Base-by-base conservation (phyloP, 31 red algal genomes). In the Porphyra umbilicalis region DNA sequence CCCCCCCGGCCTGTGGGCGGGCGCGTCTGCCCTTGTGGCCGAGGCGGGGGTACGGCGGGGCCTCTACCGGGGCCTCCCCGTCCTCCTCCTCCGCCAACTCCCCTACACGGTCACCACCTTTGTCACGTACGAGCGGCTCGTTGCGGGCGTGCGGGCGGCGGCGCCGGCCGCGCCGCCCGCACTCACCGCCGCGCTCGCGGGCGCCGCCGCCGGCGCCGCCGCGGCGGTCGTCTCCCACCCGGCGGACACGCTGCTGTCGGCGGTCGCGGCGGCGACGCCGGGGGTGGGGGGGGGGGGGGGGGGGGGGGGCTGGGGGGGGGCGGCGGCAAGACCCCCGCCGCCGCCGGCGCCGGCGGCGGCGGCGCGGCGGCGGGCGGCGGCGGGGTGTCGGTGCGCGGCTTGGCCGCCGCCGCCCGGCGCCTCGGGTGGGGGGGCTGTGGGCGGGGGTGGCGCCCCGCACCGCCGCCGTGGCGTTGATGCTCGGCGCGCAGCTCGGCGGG, bases 51-150 rank as follows among this genome's bases (percentile, higher is more conserved):
- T 71, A 18, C 32, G 57, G 34, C 46, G 82, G 30, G 82, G 82
- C 10, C 68, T 84, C 15, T 84, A 32, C 30, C 76, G 38, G 7
- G 82, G 82, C 15, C 38, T 84, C 20, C 75, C 75, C 15, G 57
- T 57, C 10, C 76, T 84, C 39, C 31, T 84, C 13, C 68, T 84
- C 31, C 76, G 77, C 57, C 82, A 84, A 35, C 40, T 84, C 16
- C 82, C 82, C 0, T 84, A 84, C 57, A 84, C 82, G 7, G 76
- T 77, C 37, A 57, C 75, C 31, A 76, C 44, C 32, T 84, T 84
- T 76, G 82, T 75, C 10, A 75, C 37, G 39, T 84, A 74, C 77
- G 82, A 84, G 44, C 25, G 25, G 57, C 11, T 71, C 2, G 57
- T 71, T 10, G 57, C 25, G 2, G 57, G 57, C 20, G 2, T 71